These are phyloP conservation scores for Salvia rosmarinus DNA, from an alignment of 257 asterid genomes.

Conservation along the genomic window DNA sequence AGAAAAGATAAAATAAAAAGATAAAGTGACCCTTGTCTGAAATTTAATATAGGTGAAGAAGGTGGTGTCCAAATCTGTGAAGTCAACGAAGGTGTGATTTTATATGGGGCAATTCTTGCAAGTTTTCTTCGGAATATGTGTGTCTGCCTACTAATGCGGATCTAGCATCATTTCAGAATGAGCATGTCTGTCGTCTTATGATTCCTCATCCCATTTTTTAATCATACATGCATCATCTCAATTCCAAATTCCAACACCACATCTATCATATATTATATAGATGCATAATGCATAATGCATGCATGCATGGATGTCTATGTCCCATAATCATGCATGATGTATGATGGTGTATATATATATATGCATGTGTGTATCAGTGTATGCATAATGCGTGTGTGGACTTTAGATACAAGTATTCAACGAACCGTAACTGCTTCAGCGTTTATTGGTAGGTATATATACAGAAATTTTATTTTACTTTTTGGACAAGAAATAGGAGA, in stretches of 20 bases:
- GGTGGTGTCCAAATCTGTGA: slow-evolving; percentile 47
- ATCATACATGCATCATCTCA: slow-evolving; percentile 31
- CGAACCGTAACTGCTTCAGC: slow-evolving; percentile 33
- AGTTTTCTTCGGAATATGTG: slow-evolving; percentile 48
- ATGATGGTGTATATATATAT: not conserved
- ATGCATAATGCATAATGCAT: not conserved
- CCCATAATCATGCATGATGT: too few species aligned
- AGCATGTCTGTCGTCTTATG: slow-evolving; percentile 80
- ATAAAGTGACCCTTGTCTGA: slow-evolving; percentile 24
- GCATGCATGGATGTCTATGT: not conserved
- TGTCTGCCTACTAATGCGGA: slow-evolving; percentile 73
- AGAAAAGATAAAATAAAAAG: not conserved
- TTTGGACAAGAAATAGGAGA: not conserved
- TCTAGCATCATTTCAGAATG: slow-evolving; percentile 79
- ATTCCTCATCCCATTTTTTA: slow-evolving; percentile 16
- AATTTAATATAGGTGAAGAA: slow-evolving; percentile 25
- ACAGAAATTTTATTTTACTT: not conserved
- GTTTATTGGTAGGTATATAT: slow-evolving; percentile 33
- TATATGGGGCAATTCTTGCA: slow-evolving; percentile 16
- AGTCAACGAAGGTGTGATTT: slow-evolving; percentile 59
- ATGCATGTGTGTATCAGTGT: not conserved
- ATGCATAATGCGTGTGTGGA: slow-evolving; percentile 15
- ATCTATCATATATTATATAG: not conserved
- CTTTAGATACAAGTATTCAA: slow-evolving; percentile 23
- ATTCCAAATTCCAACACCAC: slow-evolving; percentile 36